phyloP scores from a whole-genome alignment of 2,329 filamentous ascomycete species.

The Macrophomina pseudophaseolina region DNA sequence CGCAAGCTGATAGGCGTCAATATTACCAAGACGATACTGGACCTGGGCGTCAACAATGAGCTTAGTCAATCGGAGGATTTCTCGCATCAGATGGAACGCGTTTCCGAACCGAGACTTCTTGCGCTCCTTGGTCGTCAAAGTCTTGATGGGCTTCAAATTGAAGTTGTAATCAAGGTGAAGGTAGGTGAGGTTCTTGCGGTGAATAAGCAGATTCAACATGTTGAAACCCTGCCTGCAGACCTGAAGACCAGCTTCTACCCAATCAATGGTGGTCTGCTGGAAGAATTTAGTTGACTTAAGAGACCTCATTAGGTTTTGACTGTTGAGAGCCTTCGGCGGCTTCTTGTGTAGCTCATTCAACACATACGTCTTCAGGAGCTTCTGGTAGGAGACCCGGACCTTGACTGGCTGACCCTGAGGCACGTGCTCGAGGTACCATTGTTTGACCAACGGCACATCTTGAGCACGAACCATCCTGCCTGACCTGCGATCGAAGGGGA shows the following conservation, averaged over 20 bases:
- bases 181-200: constrained; percentile 97
- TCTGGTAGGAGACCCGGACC: constrained; percentile 97
- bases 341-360: constrained; percentile 97
- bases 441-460: constrained; percentile 95
- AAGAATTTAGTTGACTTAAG: constrained; percentile 98
- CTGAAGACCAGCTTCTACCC: constrained; percentile 98
- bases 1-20: constrained; percentile 97
- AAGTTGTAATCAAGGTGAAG: constrained; percentile 99
- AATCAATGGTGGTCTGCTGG: constrained; percentile 98
- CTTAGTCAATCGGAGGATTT: constrained; percentile 94
- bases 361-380: constrained; percentile 93
- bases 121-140: constrained; percentile 95
- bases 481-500: constrained; percentile 91
- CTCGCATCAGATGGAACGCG: constrained; percentile 98
- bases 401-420: constrained; percentile 92
- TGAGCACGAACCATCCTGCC: constrained; percentile 96
- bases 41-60: constrained; percentile 98
- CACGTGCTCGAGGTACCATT: constrained; percentile 97
- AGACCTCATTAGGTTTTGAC: constrained; percentile 86
- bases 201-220: constrained; percentile 97
- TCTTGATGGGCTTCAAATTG: constrained; percentile 98
- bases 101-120: constrained; percentile 99
- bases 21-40: constrained; percentile 95
- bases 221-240: constrained; percentile 99
- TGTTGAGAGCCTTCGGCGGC: constrained; percentile 92